Conservation (phyloP, 2,329 filamentous ascomycete species). For the Pestalotiopsis sp. region DNA sequence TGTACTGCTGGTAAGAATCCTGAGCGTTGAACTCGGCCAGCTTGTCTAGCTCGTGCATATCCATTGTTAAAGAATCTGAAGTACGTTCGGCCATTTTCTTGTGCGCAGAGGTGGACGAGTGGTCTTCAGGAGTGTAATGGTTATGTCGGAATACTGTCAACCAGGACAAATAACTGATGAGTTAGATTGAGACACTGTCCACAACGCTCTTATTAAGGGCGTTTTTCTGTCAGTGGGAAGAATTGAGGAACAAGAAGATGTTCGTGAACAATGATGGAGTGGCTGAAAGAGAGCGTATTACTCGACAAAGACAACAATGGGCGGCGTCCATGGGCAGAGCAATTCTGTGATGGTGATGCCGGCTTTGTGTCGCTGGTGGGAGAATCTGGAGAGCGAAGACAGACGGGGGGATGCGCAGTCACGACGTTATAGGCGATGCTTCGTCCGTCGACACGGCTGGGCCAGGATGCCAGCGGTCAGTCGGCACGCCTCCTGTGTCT, state of each 20-base stretch:
- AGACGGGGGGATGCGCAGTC: not conserved
- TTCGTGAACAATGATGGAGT: slow-evolving; percentile 7
- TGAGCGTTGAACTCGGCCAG: slow-evolving; percentile 3
- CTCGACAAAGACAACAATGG: slow-evolving; percentile 10
- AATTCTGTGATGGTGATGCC: not conserved
- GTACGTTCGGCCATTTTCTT: not conserved
- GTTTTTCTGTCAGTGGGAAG: not conserved
- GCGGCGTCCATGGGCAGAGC: not conserved
- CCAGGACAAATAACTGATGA: not conserved
- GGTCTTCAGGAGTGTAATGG: not conserved
- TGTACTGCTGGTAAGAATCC: not conserved
- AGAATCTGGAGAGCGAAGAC: not conserved
- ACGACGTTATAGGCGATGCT: not conserved
- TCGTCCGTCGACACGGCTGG: not conserved
- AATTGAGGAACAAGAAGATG: not conserved
- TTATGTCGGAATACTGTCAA: not conserved
- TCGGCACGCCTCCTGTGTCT: not conserved
- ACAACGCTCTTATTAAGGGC: slow-evolving; percentile 2
- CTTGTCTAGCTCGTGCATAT: not conserved
- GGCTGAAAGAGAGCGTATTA: not conserved
- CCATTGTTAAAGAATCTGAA: not conserved
- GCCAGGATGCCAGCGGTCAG: not conserved
- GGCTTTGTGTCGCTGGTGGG: not conserved
- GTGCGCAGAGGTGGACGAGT: not conserved
- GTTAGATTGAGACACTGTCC: slow-evolving; percentile 1